Base-by-base conservation (phyloP, 208 protist genomes). In the Leishmania mexicana region DNA sequence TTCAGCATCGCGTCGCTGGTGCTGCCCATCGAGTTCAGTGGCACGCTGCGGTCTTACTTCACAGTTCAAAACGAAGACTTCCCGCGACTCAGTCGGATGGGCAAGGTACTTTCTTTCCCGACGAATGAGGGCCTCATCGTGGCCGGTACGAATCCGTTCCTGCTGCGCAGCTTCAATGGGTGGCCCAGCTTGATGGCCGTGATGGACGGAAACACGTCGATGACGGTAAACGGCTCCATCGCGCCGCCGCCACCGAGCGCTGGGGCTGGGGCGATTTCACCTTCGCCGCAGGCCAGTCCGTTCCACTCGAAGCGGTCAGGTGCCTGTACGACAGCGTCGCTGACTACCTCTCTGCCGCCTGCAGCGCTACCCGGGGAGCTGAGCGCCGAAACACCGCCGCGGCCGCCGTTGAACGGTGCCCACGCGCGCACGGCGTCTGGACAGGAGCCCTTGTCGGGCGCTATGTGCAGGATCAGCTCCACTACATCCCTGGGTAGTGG, bases 41-140 rank as follows among this genome's bases (percentile, higher is more conserved):
- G 94, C 15, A 86, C 76, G 21, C 73, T 96, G 80, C 81, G 84
- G 53, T 85, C 93, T 11, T 96, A 97, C 88, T 95, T 97, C 78
- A 97, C 94, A 1, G 92, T 96, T 68, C 92, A 97, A 81, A 90
- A 96, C 81, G 88, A 92, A 35, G 84, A 92, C 51, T 95, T 95
- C 75, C 62, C 78, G 17, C 89, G 87, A 17, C 87, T 94, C 40
- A 89, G 85, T 19, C 90, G 91, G 28, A 87, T 96, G 82, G 94
- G 94, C 57, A 92, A 92, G 80, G 89, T 83, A 40, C 78, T 96
- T 35, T 87, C 93, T 19, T 96, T 97, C 62, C 82, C 87, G 10
- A 57, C 38, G 24, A 65, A 78, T 58, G 81, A 92, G 70, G 85
- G 85, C 60, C 72, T 94, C 62, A 85, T 97, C 70, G 90, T 96